A percentile compares a stretch with the other conserved stretches of the same genome.
phyloP scores from a whole-genome alignment of 108 stramenopile genomes.

The Aurantiochytrium sp. region DNA sequence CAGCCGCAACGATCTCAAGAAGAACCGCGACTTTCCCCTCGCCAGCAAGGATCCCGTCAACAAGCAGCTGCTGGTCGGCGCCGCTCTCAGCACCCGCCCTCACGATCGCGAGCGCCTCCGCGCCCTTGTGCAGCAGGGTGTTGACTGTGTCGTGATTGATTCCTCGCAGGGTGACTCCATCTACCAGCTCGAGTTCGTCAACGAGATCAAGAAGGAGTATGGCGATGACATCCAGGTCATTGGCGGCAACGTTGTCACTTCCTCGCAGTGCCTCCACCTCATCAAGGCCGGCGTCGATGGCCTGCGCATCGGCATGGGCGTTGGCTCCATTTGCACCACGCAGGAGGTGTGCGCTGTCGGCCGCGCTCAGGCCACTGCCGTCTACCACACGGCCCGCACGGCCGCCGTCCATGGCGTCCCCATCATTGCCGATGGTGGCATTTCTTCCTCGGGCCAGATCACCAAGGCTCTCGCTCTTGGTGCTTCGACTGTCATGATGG shows the following conservation, averaged over 20 bases:
- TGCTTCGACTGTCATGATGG: conserved; percentile 99
- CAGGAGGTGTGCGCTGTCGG: conserved; percentile 99
- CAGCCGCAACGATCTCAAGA: conserved; percentile 94
- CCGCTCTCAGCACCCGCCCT: conserved; percentile 95
- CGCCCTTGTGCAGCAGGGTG: conserved; percentile 86
- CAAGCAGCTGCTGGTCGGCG: conserved; percentile 93
- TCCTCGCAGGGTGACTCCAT: conserved; percentile 97
- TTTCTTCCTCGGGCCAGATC: conserved; percentile 93
- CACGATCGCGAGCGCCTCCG: conserved; percentile 81
- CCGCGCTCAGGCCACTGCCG: conserved; percentile 95
- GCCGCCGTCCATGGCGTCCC: conserved; percentile 86
- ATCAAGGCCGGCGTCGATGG: conserved; percentile 99
- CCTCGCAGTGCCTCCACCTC: conserved; percentile 85
- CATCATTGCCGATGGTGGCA: conserved; percentile 95
- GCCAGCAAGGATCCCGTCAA: conserved; percentile 82
- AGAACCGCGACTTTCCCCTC: conserved; percentile 90
- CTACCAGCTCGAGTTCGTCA: conserved; percentile 94
- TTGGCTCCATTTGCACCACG: conserved; percentile 98
- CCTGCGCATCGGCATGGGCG: conserved; percentile 99
- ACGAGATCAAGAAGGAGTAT: conserved; percentile 70
- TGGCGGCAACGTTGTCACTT: conserved; percentile 97
- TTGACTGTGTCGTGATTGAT: conserved; percentile 97
- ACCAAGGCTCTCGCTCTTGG: conserved; percentile 95
- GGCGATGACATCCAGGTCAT: conserved; percentile 83
- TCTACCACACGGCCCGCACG: conserved; percentile 91